Percentiles rank a stretch among this genome's conserved stretches.
Conservation (phyloP, 495 filamentous ascomycete species). For the Aspergillus wentii region DNA sequence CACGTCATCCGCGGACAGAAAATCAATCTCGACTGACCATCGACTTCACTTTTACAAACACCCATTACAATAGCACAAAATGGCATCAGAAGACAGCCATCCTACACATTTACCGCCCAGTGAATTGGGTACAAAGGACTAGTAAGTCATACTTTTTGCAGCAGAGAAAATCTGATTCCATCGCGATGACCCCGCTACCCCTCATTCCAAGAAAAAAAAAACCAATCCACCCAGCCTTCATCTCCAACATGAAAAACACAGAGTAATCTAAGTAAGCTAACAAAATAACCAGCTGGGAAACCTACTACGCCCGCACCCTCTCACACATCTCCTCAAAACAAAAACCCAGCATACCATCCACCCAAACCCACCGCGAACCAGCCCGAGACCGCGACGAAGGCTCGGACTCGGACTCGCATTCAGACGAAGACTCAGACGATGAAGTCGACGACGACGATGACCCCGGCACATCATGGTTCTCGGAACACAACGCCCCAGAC, state of each 20-base stretch:
- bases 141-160: slow-evolving; percentile 40
- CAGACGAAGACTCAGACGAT: slow-evolving; percentile 6
- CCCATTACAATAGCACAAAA: no score
- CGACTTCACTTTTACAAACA: no score
- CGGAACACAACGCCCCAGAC: slow-evolving; percentile 44
- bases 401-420: slow-evolving; percentile 1
- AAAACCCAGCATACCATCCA: slow-evolving; percentile 4
- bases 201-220: slow-evolving; percentile 7
- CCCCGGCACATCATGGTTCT: slow-evolving; percentile 51
- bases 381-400: slow-evolving; percentile 5
- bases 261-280: slow-evolving; percentile 3
- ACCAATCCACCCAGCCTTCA: background rate
- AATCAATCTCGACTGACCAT: no score
- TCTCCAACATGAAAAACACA: background rate
- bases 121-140: slow-evolving; percentile 51
- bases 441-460: slow-evolving; percentile 37
- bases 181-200: slow-evolving; percentile 21
- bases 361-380: slow-evolving; percentile 1
- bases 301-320: slow-evolving; percentile 40
- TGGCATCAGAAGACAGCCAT: slow-evolving; percentile 14
- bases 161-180: no score
- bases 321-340: slow-evolving; percentile 31
- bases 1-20: no score
- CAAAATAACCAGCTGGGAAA: slow-evolving; percentile 34
- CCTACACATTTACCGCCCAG: slow-evolving; percentile 45